phyloP scores from a whole-genome alignment of 1,284 basidiomycete genomes.

The Peniophora sp. region DNA sequence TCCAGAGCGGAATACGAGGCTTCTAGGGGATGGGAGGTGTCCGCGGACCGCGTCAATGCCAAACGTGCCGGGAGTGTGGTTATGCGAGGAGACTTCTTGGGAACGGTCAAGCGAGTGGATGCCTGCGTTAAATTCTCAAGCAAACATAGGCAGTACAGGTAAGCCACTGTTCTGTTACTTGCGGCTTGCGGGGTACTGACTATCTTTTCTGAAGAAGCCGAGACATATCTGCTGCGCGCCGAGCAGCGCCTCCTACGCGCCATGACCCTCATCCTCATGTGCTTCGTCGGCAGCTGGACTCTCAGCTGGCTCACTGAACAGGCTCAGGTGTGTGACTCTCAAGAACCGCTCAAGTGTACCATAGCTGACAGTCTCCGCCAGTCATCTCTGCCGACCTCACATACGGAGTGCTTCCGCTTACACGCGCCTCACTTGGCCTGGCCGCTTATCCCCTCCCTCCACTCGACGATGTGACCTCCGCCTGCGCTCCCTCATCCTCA shows the following conservation, averaged over 20 bases:
- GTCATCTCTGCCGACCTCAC: slow-evolving; percentile 92
- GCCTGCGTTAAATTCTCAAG: no score
- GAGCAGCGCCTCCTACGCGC: slow-evolving; percentile 94
- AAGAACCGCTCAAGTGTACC: slow-evolving; percentile 42
- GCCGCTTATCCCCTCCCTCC: slow-evolving; percentile 60
- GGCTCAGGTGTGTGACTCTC: slow-evolving; percentile 60
- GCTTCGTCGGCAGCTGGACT: slow-evolving; percentile 77
- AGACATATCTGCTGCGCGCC: slow-evolving; percentile 86
- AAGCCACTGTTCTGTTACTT: no score
- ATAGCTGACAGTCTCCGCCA: slow-evolving; percentile 47
- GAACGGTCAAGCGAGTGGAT: no score
- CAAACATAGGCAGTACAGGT: no score
- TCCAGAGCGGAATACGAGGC: no score
- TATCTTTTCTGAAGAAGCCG: slow-evolving; percentile 84
- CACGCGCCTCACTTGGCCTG: slow-evolving; percentile 67
- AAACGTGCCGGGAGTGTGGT: no score
- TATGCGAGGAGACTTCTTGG: no score
- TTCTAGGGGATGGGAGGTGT: no score
- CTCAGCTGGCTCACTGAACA: slow-evolving; percentile 80
- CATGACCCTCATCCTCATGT: slow-evolving; percentile 95
- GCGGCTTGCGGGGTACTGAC: no score
- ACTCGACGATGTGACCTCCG: slow-evolving; percentile 80
- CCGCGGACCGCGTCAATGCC: no score
- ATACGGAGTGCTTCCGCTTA: slow-evolving; percentile 79
- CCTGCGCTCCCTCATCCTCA: slow-evolving; percentile 82